Evolutionary conservation across 2,329 filamentous ascomycete genomes (phyloP).

Genomic region (Pseudodiploospora longispora): DNA sequence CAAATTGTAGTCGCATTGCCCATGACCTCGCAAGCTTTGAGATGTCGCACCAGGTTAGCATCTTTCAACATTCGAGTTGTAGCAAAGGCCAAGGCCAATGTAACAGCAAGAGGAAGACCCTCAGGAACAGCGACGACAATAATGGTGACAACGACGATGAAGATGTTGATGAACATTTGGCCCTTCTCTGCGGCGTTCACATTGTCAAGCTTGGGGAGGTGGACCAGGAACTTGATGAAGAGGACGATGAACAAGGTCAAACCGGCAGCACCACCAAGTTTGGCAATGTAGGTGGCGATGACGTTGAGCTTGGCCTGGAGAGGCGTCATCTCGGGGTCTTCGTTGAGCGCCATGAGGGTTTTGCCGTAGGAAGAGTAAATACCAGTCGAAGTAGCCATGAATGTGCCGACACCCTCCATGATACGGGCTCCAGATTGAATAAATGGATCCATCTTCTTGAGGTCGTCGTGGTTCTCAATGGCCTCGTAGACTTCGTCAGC

Average conservation of each 20-base stretch:
- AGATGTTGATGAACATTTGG: slow-evolving; percentile 66
- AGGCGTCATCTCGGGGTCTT: slow-evolving; percentile 66
- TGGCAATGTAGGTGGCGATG: slow-evolving; percentile 70
- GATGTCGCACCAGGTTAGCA: slow-evolving; percentile 67
- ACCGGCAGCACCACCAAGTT: slow-evolving; percentile 68
- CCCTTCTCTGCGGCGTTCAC: slow-evolving; percentile 63
- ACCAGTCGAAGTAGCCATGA: slow-evolving; percentile 65
- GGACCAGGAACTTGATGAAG: slow-evolving; percentile 75
- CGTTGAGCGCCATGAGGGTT: slow-evolving; percentile 65
- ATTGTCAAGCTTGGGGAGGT: slow-evolving; percentile 45
- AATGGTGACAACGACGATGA: slow-evolving; percentile 72
- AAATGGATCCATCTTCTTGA: slow-evolving; percentile 71
- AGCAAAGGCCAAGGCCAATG: slow-evolving; percentile 66
- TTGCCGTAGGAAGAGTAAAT: slow-evolving; percentile 68
- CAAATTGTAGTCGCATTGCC: slow-evolving; percentile 67
- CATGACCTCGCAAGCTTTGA: slow-evolving; percentile 76
- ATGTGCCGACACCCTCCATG: slow-evolving; percentile 69
- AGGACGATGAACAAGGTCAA: slow-evolving; percentile 76
- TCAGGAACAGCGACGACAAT: slow-evolving; percentile 75
- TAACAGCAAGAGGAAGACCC: slow-evolving; percentile 70
- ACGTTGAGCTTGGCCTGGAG: slow-evolving; percentile 68
- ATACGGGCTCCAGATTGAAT: slow-evolving; percentile 79
- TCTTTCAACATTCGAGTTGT: slow-evolving; percentile 71
- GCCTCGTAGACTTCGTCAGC: slow-evolving; percentile 62
- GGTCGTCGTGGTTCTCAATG: slow-evolving; percentile 56